These are phyloP conservation scores for Evernia prunastri DNA, from an alignment of 495 filamentous ascomycete genomes.

Conservation along the genomic window DNA sequence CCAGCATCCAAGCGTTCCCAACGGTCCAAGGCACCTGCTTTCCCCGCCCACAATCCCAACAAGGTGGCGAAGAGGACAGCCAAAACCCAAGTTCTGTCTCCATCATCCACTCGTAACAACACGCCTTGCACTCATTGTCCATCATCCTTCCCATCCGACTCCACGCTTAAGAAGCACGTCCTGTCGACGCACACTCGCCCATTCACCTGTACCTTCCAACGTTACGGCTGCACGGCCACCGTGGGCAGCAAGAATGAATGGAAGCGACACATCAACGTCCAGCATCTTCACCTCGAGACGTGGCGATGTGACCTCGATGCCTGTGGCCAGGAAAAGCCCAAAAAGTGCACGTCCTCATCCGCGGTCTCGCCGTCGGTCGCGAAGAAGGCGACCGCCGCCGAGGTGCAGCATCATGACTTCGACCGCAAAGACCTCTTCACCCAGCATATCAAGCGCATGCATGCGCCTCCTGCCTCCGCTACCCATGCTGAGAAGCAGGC, in stretches of 20 bases:
- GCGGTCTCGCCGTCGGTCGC: neutral
- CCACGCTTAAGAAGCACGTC: conserved; percentile 26
- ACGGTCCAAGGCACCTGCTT: conserved; percentile 6
- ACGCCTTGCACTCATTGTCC: conserved; percentile 22
- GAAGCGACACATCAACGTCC: conserved; percentile 81
- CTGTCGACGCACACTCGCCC: conserved; percentile 47
- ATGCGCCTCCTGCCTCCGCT: conserved; percentile 51
- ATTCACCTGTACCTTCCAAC: conserved; percentile 74
- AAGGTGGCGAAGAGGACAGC: conserved; percentile 13
- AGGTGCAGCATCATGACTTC: conserved; percentile 55
- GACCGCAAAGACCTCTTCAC: conserved; percentile 93
- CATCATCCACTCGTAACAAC: neutral
- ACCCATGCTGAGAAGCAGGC: conserved; percentile 34
- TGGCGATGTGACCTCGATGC: conserved; percentile 70
- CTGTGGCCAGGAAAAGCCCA: conserved; percentile 35
- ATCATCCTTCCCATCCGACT: conserved; percentile 17
- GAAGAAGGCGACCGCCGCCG: conserved; percentile 4
- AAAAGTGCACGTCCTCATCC: neutral
- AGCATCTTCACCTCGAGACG: conserved; percentile 72
- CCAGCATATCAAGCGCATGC: conserved; percentile 92
- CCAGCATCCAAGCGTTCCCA: conserved; percentile 12
- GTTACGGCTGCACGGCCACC: conserved; percentile 75
- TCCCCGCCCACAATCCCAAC: neutral
- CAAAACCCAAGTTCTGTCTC: conserved; percentile 4
- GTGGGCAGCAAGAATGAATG: conserved; percentile 95